These are phyloP conservation scores for Pholiota molesta DNA, from an alignment of 768 basidiomycete genomes.

Conservation along the genomic window DNA sequence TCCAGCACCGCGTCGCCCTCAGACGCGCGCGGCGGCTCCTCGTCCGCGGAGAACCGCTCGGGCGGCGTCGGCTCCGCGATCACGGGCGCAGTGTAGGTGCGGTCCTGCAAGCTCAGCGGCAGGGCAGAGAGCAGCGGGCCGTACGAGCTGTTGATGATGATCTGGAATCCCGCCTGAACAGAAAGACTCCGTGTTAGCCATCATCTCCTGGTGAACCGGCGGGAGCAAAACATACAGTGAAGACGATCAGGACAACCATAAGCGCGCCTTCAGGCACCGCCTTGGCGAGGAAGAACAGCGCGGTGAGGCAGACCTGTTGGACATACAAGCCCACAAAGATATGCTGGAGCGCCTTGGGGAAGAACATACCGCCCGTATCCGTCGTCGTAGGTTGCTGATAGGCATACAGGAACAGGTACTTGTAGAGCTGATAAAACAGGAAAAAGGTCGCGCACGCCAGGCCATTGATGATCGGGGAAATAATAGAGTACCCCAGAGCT, in stretches of 20 bases:
- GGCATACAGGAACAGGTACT: constrained; percentile 84
- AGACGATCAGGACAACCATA: constrained; percentile 81
- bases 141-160: constrained; percentile 78
- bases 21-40: not conserved
- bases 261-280: constrained; percentile 77
- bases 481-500: constrained; percentile 84
- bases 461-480: constrained; percentile 93
- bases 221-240: constrained; percentile 63
- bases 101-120: constrained; percentile 78
- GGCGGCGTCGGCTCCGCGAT: constrained; percentile 9
- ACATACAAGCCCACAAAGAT: constrained; percentile 94
- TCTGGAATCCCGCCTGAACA: constrained; percentile 71
- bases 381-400: constrained; percentile 66
- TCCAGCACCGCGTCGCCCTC: constrained; percentile 15
- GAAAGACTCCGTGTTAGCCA: not conserved
- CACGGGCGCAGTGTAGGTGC: constrained; percentile 44
- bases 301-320: constrained; percentile 81
- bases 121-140: constrained; percentile 74
- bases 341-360: constrained; percentile 93
- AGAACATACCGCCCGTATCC: constrained; percentile 94
- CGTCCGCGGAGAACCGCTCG: not conserved
- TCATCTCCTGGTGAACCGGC: not conserved
- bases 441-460: constrained; percentile 83
- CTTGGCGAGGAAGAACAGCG: constrained; percentile 87
- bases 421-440: constrained; percentile 81